Evolutionary conservation across 2,329 filamentous ascomycete species (phyloP).

Genomic region (Passalora sequoiae): DNA sequence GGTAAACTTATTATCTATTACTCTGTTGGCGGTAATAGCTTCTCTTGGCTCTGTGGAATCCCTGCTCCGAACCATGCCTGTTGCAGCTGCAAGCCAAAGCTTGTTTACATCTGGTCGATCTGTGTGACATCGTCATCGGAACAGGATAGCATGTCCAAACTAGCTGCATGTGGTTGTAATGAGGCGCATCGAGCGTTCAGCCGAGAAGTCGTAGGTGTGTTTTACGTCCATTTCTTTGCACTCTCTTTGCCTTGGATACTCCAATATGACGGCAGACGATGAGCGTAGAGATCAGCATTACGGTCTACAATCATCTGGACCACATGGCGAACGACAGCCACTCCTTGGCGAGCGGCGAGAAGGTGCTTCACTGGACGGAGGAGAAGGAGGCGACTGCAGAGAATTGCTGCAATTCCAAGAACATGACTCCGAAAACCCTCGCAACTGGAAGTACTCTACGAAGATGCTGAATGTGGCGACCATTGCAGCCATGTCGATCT

Average conservation of each 20-base stretch:
- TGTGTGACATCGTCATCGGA: background rate
- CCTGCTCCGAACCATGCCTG: no score
- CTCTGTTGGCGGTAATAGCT: no score
- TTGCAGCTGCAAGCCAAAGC: no score
- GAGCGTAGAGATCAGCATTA: background rate
- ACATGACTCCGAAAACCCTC: conserved; percentile 42
- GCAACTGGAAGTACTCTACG: conserved; percentile 41
- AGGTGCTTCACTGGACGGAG: conserved; percentile 32
- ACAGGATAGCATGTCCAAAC: no score
- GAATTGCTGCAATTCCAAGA: conserved; percentile 32
- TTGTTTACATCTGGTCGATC: background rate
- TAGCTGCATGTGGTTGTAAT: background rate
- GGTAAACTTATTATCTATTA: no score
- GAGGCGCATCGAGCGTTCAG: background rate
- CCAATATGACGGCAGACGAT: conserved; percentile 6
- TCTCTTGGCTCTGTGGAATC: no score
- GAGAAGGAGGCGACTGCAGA: conserved; percentile 32
- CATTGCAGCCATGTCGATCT: conserved; percentile 48
- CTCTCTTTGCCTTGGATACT: background rate
- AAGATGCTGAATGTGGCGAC: conserved; percentile 49
- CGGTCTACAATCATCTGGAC: background rate
- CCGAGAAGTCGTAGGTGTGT: background rate
- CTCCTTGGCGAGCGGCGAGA: conserved; percentile 32
- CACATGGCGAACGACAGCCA: conserved; percentile 36
- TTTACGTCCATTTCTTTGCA: background rate